Evolutionary conservation across 2,329 filamentous ascomycete genomes (phyloP).

Genomic region (Neonectria coccinea): DNA sequence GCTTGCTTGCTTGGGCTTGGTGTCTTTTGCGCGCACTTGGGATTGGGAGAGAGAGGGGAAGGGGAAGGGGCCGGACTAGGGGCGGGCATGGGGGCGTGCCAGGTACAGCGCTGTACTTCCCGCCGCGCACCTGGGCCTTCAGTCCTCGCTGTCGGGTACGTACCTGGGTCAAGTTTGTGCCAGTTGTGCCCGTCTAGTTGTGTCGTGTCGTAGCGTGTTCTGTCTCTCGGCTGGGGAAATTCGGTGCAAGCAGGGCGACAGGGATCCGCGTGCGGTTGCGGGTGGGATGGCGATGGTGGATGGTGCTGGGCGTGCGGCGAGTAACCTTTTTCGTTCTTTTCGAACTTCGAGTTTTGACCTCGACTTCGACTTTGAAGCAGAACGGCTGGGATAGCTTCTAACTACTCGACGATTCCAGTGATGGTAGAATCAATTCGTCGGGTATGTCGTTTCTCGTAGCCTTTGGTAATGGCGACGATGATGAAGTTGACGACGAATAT

Average conservation of each 20-base stretch:
- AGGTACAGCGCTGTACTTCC: constrained; percentile 30
- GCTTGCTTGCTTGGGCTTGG: constrained; percentile 29
- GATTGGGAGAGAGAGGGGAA: constrained; percentile 25
- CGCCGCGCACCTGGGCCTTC: background rate
- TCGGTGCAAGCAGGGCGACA: constrained; percentile 42
- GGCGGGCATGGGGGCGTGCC: constrained; percentile 40
- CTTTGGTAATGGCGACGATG: constrained; percentile 9
- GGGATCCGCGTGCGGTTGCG: constrained; percentile 41
- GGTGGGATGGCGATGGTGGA: constrained; percentile 23
- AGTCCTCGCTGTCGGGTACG: constrained; percentile 16
- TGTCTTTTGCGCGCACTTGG: constrained; percentile 11
- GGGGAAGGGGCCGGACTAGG: background rate
- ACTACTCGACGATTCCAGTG: background rate
- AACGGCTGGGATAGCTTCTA: constrained; percentile 8
- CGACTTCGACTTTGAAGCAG: background rate
- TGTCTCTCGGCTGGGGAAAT: constrained; percentile 44
- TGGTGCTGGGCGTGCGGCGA: constrained; percentile 13
- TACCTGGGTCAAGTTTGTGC: constrained; percentile 42
- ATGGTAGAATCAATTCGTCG: constrained; percentile 7
- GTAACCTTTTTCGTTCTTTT: background rate
- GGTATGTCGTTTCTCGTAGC: constrained; percentile 11
- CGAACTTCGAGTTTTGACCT: background rate
- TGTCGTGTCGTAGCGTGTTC: constrained; percentile 48
- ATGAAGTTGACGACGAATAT: constrained; percentile 5
- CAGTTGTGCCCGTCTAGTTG: constrained; percentile 40